Evolutionary conservation across 495 filamentous ascomycete species (phyloP), one percentile per base, ranked within the genome.

Genomic region (Neurospora pannonica): DNA sequence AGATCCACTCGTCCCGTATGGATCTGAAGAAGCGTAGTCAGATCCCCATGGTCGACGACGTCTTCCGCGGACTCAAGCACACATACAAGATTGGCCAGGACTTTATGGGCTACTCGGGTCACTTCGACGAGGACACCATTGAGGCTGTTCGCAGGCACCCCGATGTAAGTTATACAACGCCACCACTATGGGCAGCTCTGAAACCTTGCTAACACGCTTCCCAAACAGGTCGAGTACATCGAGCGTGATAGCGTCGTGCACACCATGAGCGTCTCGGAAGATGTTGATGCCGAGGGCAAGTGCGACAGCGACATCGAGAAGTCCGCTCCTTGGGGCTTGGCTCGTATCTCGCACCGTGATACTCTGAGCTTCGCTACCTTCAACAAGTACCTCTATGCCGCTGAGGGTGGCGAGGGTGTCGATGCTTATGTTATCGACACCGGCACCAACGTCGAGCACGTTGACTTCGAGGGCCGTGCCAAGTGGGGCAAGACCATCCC

Each of bases 381-480:
- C 88, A 98, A 97, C 88, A 98, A 98, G 86, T 99, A 98, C 85
- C 88, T 98, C 17, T 98, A 95, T 81, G 89, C 95, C 37, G 90
- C 89, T 60, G 91, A 97, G 60, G 95, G 93, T 80, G 97, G 97
- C 81, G 95, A 98, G 86, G 97, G 97, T 83, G 96, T 99, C 80
- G 97, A 99, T 86, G 97, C 94, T 74, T 99, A 99, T 82, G 92
- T 98, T 73, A 97, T 99, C 82, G 97, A 99, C 84, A 99, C 97
- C 70, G 97, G 97, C 77, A 96, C 93, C 88, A 97, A 97, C 87
- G 79, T 88, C 75, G 88, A 94, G 10, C 97, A 99, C 85, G 94
- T 95, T 75, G 97, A 99, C 84, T 99, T 99, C 76, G 95, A 94
- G 82, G 97, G 94, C 72, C 94, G 97, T 81, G 97, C 97, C 71